Conservation (phyloP, 2,329 filamentous ascomycete species). For the Epichloe aotearoae region DNA sequence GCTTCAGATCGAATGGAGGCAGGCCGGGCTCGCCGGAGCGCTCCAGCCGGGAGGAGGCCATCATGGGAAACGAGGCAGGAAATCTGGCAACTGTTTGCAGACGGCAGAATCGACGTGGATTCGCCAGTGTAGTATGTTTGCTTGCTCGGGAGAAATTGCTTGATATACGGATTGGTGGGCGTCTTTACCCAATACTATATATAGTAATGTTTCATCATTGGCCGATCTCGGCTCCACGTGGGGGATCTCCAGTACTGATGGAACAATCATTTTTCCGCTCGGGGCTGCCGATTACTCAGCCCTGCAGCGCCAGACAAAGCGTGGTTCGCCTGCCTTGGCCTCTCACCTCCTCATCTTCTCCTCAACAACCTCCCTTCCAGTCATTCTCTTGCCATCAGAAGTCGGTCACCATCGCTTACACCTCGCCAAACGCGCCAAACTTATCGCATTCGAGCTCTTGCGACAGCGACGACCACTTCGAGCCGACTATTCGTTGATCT, state of each 20-base stretch:
- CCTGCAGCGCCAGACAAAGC: neutral
- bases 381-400: conserved; percentile 22
- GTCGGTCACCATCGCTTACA: conserved; percentile 19
- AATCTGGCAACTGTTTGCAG: neutral
- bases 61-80: conserved; percentile 6
- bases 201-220: neutral
- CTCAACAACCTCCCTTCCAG: conserved; percentile 12
- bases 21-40: conserved; percentile 16
- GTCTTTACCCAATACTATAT: too few relatives aligned
- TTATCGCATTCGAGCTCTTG: conserved; percentile 7
- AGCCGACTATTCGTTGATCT: conserved; percentile 26
- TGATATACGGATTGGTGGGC: neutral
- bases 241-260: neutral
- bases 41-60: conserved; percentile 18
- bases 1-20: conserved; percentile 46
- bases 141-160: neutral
- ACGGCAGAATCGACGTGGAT: neutral
- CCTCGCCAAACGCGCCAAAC: conserved; percentile 8
- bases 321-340: conserved; percentile 4
- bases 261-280: neutral
- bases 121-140: too few relatives aligned
- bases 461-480: conserved; percentile 18
- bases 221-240: neutral
- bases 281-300: neutral
- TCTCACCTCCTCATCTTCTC: conserved; percentile 5